Evolutionary conservation across 1,284 basidiomycete species (phyloP), one percentile per base, ranked within the genome.

Genomic region (Schizophyllum amplum): DNA sequence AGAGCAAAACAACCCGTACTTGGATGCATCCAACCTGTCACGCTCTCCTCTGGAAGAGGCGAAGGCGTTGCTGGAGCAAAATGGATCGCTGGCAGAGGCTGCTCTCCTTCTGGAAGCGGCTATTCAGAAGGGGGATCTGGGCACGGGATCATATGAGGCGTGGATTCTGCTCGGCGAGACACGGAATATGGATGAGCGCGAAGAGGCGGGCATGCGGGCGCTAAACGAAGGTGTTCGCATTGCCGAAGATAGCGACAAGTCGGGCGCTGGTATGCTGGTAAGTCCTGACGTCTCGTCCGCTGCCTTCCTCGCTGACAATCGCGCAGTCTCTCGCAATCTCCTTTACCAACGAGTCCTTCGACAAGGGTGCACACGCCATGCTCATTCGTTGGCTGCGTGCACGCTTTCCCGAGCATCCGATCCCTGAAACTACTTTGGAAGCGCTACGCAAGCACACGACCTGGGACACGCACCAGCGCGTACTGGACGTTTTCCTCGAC

Each of bases 91-190:
- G 17, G 87, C 90, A 1, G 92, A 96, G 66, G 92, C 87, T 6
- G 87, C 87, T 0, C 72, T 94, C 21, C 76, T 96, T 61, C 75
- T 97, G 7, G 94, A 97, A 72, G 91, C 91, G 4, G 92, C 92
- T 27, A 90, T 93, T 60, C 90, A 90, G 67, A 82, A 80, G 61
- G 86, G 84, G 5, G 85, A 91, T 55, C 74, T 88, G 6, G 89
- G 88, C 47, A 82, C 87, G 65, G 87, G 84, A 6, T 88, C 88
- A 9, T 93, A 88, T 57, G 94, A 96, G 68, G 84, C 94, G 0
- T 99, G 97, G 97, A 85, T 95, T 26, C 75, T 96, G 23, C 77
- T 99, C 0, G 97, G 97, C 7, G 92, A 97, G 71, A 91, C 90
- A 0, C 84, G 95, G 63, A 95, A 92, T 52, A 98, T 98, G 89